Evolutionary conservation across 2,329 filamentous ascomycete genomes (phyloP).

Genomic region (Spiromastix sp.): DNA sequence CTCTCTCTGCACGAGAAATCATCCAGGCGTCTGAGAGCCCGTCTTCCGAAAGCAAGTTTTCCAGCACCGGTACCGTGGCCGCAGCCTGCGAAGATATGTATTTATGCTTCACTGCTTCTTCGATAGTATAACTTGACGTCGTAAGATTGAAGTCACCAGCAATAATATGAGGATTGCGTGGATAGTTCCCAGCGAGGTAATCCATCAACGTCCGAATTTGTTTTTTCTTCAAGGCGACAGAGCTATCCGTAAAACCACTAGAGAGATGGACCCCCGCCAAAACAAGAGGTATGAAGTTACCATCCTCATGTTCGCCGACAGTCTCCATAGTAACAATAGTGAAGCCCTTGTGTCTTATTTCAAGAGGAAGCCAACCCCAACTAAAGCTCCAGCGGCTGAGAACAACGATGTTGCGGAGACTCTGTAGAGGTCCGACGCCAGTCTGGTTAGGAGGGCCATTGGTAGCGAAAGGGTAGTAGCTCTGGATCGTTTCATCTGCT

Average conservation of each 20-base stretch:
- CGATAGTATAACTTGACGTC: conserved; percentile 48
- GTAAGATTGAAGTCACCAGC: conserved; percentile 57
- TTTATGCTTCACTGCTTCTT: conserved; percentile 42
- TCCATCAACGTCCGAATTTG: conserved; percentile 44
- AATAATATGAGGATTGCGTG: conserved; percentile 43
- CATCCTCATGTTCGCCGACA: conserved; percentile 23
- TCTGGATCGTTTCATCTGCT: conserved; percentile 33
- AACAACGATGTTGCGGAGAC: conserved; percentile 50
- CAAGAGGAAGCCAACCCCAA: conserved; percentile 47
- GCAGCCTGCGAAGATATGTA: conserved; percentile 43
- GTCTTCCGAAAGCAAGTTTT: conserved; percentile 35
- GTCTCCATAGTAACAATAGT: conserved; percentile 37
- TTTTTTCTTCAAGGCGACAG: conserved; percentile 45
- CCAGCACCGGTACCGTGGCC: conserved; percentile 35
- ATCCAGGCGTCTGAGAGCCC: conserved; percentile 46
- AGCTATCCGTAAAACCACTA: conserved; percentile 49
- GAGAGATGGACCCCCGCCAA: conserved; percentile 53
- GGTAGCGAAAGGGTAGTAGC: conserved; percentile 45
- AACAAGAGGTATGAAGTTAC: conserved; percentile 31
- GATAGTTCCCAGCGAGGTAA: conserved; percentile 35
- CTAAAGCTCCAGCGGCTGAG: conserved; percentile 46
- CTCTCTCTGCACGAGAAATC: conserved; percentile 34
- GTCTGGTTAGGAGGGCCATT: conserved; percentile 45
- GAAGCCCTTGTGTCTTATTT: conserved; percentile 48
- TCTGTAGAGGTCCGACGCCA: conserved; percentile 47